A percentile compares a stretch with the other conserved stretches of the same genome.
These are phyloP conservation scores for Phytophthora tubulina DNA, from an alignment of 352 stramenopile genomes.

Conservation along the genomic window DNA sequence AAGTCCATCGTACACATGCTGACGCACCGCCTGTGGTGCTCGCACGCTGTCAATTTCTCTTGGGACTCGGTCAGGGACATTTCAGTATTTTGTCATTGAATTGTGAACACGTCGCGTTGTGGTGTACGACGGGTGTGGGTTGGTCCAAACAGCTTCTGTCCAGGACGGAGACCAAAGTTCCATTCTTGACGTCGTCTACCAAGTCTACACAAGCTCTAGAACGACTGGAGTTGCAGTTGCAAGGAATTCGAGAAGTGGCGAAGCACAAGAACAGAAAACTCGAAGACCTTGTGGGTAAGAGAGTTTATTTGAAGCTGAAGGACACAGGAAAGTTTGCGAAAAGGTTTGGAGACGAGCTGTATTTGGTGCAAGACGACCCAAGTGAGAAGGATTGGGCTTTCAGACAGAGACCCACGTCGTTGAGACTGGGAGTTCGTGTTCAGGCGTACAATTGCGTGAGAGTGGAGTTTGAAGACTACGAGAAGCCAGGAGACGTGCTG, in stretches of 20 bases:
- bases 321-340: conserved; percentile 60
- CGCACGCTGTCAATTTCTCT: conserved; percentile 70
- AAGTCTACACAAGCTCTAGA: conserved; percentile 45
- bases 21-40: conserved; percentile 79
- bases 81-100: conserved; percentile 80
- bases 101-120: conserved; percentile 81
- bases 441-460: conserved; percentile 67
- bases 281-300: conserved; percentile 46
- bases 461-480: conserved; percentile 57
- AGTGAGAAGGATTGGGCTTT: conserved; percentile 71
- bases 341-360: conserved; percentile 59
- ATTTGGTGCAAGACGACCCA: conserved; percentile 66
- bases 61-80: conserved; percentile 72
- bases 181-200: conserved; percentile 49
- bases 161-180: conserved; percentile 55
- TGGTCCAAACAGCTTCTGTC: conserved; percentile 84
- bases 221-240: conserved; percentile 49
- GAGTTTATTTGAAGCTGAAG: conserved; percentile 64
- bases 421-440: conserved; percentile 51
- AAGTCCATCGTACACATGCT: conserved; percentile 67
- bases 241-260: conserved; percentile 41
- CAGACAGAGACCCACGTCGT: conserved; percentile 63
- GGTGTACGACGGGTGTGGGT: conserved; percentile 78
- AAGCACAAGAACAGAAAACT: conserved; percentile 48
- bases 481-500: conserved; percentile 50